Conservation (phyloP, 1,284 basidiomycete species). For the Cutaneotrichosporon sp. region DNA sequence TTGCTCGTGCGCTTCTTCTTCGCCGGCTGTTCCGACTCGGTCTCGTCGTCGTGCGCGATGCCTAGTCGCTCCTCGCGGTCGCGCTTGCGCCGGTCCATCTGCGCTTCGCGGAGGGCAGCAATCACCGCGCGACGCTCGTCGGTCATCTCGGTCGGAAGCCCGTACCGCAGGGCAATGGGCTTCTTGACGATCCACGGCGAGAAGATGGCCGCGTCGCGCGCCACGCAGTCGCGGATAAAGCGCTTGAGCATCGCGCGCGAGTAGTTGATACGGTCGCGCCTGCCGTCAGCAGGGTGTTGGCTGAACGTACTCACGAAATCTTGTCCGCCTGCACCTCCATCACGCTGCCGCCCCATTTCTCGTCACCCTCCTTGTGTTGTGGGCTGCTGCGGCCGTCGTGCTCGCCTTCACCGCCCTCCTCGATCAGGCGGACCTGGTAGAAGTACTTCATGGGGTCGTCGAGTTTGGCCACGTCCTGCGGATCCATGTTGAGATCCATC, state of each 20-base stretch:
- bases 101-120: constrained; percentile 75
- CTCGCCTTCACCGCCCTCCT: constrained; percentile 38
- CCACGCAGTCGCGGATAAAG: constrained; percentile 91
- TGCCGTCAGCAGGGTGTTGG: constrained; percentile 44
- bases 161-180: constrained; percentile 76
- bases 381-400: constrained; percentile 46
- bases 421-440: constrained; percentile 78
- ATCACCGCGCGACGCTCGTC: constrained; percentile 79
- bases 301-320: constrained; percentile 70
- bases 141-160: constrained; percentile 78
- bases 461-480: constrained; percentile 67
- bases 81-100: constrained; percentile 86
- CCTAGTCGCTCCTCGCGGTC: constrained; percentile 59
- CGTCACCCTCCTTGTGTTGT: constrained; percentile 54
- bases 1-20: constrained; percentile 73
- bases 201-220: constrained; percentile 84
- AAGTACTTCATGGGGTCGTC: constrained; percentile 83
- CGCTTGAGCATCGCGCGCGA: constrained; percentile 95
- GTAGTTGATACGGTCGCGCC: constrained; percentile 90
- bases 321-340: constrained; percentile 77
- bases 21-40: constrained; percentile 57
- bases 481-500: constrained; percentile 72
- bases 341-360: constrained; percentile 59
- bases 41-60: constrained; percentile 62
- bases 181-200: constrained; percentile 94